Evolutionary conservation across 140 eudicot species (phyloP), one percentile per base, ranked within the genome.

Genomic region (Anethum foeniculum): DNA sequence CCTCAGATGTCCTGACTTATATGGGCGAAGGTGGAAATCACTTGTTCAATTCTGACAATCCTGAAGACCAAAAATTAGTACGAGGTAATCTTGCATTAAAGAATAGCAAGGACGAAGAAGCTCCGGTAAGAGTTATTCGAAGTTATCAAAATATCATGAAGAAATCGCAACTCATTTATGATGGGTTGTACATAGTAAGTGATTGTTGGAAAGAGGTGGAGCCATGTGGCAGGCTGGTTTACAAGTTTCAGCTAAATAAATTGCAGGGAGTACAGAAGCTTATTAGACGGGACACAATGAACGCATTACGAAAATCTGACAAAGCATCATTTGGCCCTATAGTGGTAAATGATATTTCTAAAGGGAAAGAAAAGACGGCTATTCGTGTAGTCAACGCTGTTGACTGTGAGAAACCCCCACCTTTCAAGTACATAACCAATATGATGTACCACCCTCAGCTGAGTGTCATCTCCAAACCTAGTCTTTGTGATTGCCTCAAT

Each of bases 401-500:
- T 77, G 85, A 81, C 78, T 41, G 54, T 60, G 88, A 78, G 83
- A 85, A 74, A 78, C 88, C 85, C 3, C 83, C 88, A 58, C 49
- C 49, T 44, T 85, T 85, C 60, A 78, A 28, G 30, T 85, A 85
- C 75, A 81, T 77, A 4, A 81, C 83, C 25, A n/a, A 34, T 27
- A 82, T 85, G 82, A 85, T 60, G 43, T 82, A 81, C 65, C 81
- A 81, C 15, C 28, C 69, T 60, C n/a, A 79, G 34, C 64, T 8
- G 51, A 34, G 47, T 76, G 60, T 47, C 65, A 46, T 73, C 44
- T 54, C 74, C 39, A 78, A n/a, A 32, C 74, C 83, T 21, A 48
- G 54, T 68, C 80, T 85, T 64, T 85, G 85, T 64, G 46, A 75
- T 38, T 82, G 88, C 77, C 44, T 39, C 7, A 18, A 43, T 36